phyloP scores from a whole-genome alignment of 2,329 filamentous ascomycete genomes.

The Laburnicola sp. region DNA sequence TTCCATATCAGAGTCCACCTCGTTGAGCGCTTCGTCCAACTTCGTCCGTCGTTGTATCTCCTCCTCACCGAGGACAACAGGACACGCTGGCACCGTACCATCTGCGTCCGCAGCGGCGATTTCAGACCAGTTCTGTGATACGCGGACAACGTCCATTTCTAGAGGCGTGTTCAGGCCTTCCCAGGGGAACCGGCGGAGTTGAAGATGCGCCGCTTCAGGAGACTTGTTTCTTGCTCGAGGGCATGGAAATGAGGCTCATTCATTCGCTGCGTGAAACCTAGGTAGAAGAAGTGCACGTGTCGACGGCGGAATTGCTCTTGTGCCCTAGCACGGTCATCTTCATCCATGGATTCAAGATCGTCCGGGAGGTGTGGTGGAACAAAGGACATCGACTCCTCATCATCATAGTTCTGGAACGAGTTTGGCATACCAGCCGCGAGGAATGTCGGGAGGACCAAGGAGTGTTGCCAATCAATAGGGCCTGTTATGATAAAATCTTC shows the following conservation, averaged over 20 bases:
- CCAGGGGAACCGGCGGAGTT: conserved; percentile 32
- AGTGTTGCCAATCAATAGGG: no score
- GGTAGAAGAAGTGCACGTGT: conserved; percentile 38
- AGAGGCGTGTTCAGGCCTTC: conserved; percentile 33
- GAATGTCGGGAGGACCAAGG: conserved; percentile 42
- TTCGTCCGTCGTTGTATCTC: conserved; percentile 17
- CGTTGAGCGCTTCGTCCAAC: conserved; percentile 22
- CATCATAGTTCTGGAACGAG: conserved; percentile 47
- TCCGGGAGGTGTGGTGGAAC: conserved; percentile 22
- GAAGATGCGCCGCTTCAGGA: conserved; percentile 28
- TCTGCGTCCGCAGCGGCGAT: conserved; percentile 8
- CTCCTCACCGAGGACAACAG: conserved; percentile 20
- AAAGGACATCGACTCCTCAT: conserved; percentile 29
- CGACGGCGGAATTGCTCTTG: conserved; percentile 30
- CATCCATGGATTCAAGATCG: conserved; percentile 19
- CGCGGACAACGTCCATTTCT: conserved; percentile 28
- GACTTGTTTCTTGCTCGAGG: conserved; percentile 21
- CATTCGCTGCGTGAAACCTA: conserved; percentile 27
- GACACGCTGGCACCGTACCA: conserved; percentile 17
- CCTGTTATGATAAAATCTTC: no score
- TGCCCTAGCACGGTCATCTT: conserved; percentile 18
- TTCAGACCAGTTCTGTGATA: conserved; percentile 24
- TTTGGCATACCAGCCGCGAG: conserved; percentile 45
- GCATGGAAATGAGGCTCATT: conserved; percentile 32
- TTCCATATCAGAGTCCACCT: conserved; percentile 24